Conservation (phyloP, 352 stramenopile species). For the Labyrinthula sp. region DNA sequence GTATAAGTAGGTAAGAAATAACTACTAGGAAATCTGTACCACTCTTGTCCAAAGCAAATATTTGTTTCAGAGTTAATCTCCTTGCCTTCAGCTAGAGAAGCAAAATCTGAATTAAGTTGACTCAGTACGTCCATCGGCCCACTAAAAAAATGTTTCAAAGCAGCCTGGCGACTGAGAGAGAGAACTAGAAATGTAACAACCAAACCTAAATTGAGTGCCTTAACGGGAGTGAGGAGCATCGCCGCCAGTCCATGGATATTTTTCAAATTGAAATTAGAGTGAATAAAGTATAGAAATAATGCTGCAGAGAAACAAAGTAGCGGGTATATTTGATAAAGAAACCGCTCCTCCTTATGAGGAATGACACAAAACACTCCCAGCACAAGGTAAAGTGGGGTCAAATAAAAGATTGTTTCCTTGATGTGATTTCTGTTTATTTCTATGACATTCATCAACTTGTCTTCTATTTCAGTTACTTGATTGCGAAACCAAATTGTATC, state of each 20-base stretch:
- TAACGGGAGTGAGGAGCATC: not conserved
- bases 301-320: slow-evolving; percentile 56
- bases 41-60: slow-evolving; percentile 88
- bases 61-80: slow-evolving; percentile 30
- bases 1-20: slow-evolving; percentile 74
- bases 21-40: slow-evolving; percentile 79
- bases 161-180: slow-evolving; percentile 38
- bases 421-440: slow-evolving; percentile 16
- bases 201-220: too few relatives aligned
- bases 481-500: too few relatives aligned
- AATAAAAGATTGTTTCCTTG: slow-evolving; percentile 34
- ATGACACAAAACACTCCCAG: slow-evolving; percentile 67
- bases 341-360: slow-evolving; percentile 93
- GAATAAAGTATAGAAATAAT: slow-evolving; percentile 43
- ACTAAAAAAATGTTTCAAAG: slow-evolving; percentile 42
- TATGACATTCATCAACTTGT: too few relatives aligned
- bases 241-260: not conserved
- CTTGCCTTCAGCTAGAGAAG: too few relatives aligned
- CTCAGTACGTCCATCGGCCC: slow-evolving; percentile 43
- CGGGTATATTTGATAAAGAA: slow-evolving; percentile 82
- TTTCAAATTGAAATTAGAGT: slow-evolving; percentile 15
- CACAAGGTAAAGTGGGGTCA: slow-evolving; percentile 50
- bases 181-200: too few relatives aligned
- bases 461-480: too few relatives aligned
- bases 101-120: slow-evolving; percentile 26